Evolutionary conservation across 176 grass and related monocot genomes (phyloP).

Genomic region (Triticum aestivum): IWGSC_CS_RefSeq_v2.1 NC_057795.1:486994789-486995288

Average conservation of each 20-base stretch:
- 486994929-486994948: conserved; percentile 1
- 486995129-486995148: background rate
- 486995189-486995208: background rate
- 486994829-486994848: background rate
- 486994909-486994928: conserved; percentile 12
- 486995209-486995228: background rate
- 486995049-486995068: background rate
- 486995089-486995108: conserved; percentile 50
- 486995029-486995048: conserved; percentile 42
- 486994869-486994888: conserved; percentile 63
- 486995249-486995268: background rate
- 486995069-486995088: conserved; percentile 35
- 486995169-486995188: conserved; percentile 12
- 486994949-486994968: conserved; percentile 11
- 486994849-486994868: conserved; percentile 38
- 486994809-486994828: conserved; percentile 14
- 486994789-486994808: conserved; percentile 10
- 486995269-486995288: too few relatives aligned
- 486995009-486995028: conserved; percentile 52
- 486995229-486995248: conserved; percentile 7
- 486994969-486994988: conserved; percentile 10
- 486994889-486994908: conserved; percentile 44
- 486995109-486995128: conserved; percentile 1
- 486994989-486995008: conserved; percentile 17
- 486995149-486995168: background rate